A percentile compares a stretch with the other conserved stretches of the same genome.
These are phyloP conservation scores for Punctularia strigosozonata DNA, from an alignment of 768 basidiomycete genomes.

Conservation along the genomic window DNA sequence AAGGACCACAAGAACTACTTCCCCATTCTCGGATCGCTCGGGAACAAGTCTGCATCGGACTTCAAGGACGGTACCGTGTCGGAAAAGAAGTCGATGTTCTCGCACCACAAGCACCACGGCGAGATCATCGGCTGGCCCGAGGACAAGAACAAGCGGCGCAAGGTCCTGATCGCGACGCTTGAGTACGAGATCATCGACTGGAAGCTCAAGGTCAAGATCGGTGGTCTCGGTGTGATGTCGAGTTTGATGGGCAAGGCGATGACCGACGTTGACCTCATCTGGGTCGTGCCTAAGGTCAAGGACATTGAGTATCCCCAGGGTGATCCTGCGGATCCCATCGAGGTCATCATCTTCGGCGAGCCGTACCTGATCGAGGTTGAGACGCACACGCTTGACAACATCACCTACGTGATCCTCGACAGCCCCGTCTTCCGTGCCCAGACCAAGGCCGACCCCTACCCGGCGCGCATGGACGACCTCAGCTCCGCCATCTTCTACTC, in stretches of 20 bases:
- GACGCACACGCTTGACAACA: slow-evolving; percentile 87
- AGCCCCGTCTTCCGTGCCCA: slow-evolving; percentile 95
- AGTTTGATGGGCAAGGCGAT: slow-evolving; percentile 96
- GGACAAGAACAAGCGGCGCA: slow-evolving; percentile 80
- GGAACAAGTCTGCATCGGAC: slow-evolving; percentile 58
- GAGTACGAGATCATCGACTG: slow-evolving; percentile 97
- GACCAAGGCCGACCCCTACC: slow-evolving; percentile 92
- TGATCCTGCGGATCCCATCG: slow-evolving; percentile 87
- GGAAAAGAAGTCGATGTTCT: slow-evolving; percentile 75
- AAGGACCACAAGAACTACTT: slow-evolving; percentile 71
- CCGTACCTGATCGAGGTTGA: slow-evolving; percentile 94
- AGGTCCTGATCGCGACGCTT: slow-evolving; percentile 83
- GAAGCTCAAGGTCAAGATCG: slow-evolving; percentile 97
- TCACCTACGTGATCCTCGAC: slow-evolving; percentile 90
- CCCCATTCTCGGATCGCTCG: slow-evolving; percentile 66
- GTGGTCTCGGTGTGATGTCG: slow-evolving; percentile 96
- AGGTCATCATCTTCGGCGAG: slow-evolving; percentile 94
- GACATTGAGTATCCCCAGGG: slow-evolving; percentile 88
- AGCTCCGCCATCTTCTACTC: slow-evolving; percentile 97
- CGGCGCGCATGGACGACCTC: slow-evolving; percentile 93
- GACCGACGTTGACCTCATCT: slow-evolving; percentile 91
- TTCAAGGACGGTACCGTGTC: slow-evolving; percentile 55
- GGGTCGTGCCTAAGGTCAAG: slow-evolving; percentile 93
- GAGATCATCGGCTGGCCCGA: slow-evolving; percentile 97
- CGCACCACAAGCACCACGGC: slow-evolving; percentile 46